Evolutionary conservation across 1,284 basidiomycete species (phyloP).

Genomic region (Phylloboletellus chloephorus): DNA sequence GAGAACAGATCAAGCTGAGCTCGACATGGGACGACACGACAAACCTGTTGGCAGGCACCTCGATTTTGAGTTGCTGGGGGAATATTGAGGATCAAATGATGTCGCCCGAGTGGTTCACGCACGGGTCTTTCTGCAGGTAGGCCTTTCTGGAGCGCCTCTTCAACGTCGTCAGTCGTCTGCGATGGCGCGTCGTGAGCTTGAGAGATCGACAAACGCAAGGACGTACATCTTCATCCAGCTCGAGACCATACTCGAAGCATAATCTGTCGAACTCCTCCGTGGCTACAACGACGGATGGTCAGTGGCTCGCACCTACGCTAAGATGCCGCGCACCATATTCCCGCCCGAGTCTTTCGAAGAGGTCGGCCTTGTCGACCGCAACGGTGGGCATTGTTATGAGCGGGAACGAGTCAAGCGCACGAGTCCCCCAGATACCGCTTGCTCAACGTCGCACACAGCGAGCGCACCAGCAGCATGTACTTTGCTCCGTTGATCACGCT

Average conservation of each 20-base stretch:
- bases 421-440: slow-evolving; percentile 18
- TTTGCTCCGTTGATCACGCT: slow-evolving; percentile 11
- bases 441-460: slow-evolving; percentile 4
- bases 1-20: slow-evolving; percentile 4
- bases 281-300: slow-evolving; percentile 46
- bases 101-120: slow-evolving; percentile 26
- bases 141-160: slow-evolving; percentile 75
- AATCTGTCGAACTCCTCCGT: slow-evolving; percentile 93
- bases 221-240: slow-evolving; percentile 94
- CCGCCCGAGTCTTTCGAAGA: slow-evolving; percentile 82
- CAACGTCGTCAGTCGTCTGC: slow-evolving; percentile 86
- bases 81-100: slow-evolving; percentile 6
- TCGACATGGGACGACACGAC: slow-evolving; percentile 7
- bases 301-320: slow-evolving; percentile 6
- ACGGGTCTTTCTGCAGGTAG: slow-evolving; percentile 80
- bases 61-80: slow-evolving; percentile 92
- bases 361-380: slow-evolving; percentile 90
- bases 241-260: slow-evolving; percentile 96
- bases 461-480: slow-evolving; percentile 9
- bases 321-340: slow-evolving; percentile 63
- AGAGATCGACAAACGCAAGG: neutral
- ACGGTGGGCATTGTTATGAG: slow-evolving; percentile 80
- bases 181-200: slow-evolving; percentile 5
- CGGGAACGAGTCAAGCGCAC: slow-evolving; percentile 2
- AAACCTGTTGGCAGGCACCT: slow-evolving; percentile 92